phyloP scores from a whole-genome alignment of 2,329 filamentous ascomycete genomes.

The Albifimbria verrucaria region DNA sequence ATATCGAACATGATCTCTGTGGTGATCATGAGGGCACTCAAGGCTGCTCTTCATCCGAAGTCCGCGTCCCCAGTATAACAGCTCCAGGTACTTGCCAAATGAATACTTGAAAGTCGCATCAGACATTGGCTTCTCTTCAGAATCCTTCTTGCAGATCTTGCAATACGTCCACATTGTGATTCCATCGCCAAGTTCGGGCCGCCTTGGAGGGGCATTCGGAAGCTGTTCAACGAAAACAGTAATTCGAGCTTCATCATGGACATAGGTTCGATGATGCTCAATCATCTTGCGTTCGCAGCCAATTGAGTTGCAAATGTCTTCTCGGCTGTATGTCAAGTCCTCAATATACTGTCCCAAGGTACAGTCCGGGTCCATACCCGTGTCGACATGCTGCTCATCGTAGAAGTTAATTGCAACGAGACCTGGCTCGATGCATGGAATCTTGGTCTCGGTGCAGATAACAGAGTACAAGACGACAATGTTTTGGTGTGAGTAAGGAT shows the following conservation, averaged over 20 bases:
- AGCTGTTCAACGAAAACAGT: constrained; percentile 76
- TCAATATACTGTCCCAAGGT: constrained; percentile 95
- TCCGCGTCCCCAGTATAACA: constrained; percentile 91
- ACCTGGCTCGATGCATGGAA: constrained; percentile 87
- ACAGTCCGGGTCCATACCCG: constrained; percentile 76
- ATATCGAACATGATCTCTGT: constrained; percentile 87
- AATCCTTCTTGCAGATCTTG: constrained; percentile 87
- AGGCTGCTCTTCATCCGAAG: constrained; percentile 70
- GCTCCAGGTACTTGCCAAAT: constrained; percentile 95
- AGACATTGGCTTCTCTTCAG: constrained; percentile 86
- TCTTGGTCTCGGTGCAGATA: constrained; percentile 89
- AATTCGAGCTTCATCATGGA: constrained; percentile 91
- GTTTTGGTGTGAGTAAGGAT: constrained; percentile 93
- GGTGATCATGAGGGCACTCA: constrained; percentile 83
- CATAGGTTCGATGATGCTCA: constrained; percentile 94
- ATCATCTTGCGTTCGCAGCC: constrained; percentile 86
- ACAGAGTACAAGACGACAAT: constrained; percentile 93
- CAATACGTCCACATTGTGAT: constrained; percentile 99
- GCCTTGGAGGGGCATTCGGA: constrained; percentile 38
- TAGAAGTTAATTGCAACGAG: constrained; percentile 92
- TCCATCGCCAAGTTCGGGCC: constrained; percentile 49
- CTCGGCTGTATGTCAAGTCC: constrained; percentile 74
- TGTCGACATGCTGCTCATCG: constrained; percentile 78
- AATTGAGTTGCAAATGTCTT: constrained; percentile 75
- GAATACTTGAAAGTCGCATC: constrained; percentile 97